A percentile compares a stretch with the other conserved stretches of the same genome.
phyloP scores from a whole-genome alignment of 2,329 filamentous ascomycete genomes.

The Aspergillus arachidicola region DNA sequence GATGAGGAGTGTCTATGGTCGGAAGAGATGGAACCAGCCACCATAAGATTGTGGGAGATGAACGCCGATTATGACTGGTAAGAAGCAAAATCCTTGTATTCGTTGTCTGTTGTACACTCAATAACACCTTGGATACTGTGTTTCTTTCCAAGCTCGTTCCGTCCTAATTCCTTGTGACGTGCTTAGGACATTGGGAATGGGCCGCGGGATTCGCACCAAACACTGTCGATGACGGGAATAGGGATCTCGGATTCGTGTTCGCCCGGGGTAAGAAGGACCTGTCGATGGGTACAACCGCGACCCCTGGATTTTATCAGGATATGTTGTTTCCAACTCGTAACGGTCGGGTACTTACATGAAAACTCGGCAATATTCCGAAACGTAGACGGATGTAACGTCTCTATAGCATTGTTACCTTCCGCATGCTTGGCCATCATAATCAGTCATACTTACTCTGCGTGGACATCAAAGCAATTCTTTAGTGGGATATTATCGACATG shows the following conservation, averaged over 20 bases:
- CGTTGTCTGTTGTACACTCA: neutral
- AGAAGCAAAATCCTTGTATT: neutral
- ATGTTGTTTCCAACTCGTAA: neutral
- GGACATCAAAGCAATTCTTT: conserved; percentile 11
- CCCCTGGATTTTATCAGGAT: neutral
- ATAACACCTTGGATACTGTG: neutral
- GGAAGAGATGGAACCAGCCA: neutral
- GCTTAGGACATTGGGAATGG: neutral
- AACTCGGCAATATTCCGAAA: neutral
- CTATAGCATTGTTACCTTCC: neutral
- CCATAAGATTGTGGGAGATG: neutral
- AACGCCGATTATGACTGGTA: neutral
- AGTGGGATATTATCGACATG: conserved; percentile 7
- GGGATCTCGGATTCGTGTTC: neutral
- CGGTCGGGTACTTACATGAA: neutral
- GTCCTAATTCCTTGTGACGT: too few relatives aligned
- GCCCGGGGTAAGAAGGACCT: neutral
- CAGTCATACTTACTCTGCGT: conserved; percentile 12
- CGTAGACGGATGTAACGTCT: neutral
- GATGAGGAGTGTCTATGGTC: fast-evolving
- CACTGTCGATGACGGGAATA: neutral
- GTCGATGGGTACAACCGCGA: neutral
- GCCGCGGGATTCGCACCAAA: neutral
- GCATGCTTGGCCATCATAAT: too few relatives aligned
- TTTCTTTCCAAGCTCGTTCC: fast-evolving